Evolutionary conservation across 179 eudicot genomes (phyloP).

Genomic region (Carnegiea gigantea): DNA sequence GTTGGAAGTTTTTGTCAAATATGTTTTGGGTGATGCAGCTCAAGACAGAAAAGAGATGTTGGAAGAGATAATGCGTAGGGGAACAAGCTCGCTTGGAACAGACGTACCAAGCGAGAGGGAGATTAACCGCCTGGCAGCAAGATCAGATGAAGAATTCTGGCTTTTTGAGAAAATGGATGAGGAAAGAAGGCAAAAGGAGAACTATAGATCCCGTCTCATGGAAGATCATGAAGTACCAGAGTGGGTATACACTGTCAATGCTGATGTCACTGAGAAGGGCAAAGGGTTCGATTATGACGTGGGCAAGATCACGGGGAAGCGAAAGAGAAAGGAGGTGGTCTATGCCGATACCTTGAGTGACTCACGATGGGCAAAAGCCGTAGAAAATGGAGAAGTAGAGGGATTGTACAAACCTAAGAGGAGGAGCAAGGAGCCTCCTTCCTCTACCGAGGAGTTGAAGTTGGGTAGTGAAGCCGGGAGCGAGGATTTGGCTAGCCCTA

Average conservation of each 20-base stretch:
- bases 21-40: constrained; percentile 56
- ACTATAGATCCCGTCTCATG: constrained; percentile 84
- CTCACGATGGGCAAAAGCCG: constrained; percentile 67
- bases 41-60: constrained; percentile 92
- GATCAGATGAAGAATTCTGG: constrained; percentile 94
- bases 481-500: constrained; percentile 40
- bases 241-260: constrained; percentile 67
- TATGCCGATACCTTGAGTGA: constrained; percentile 80
- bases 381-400: constrained; percentile 73
- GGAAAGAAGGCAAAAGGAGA: constrained; percentile 77
- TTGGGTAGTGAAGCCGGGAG: constrained; percentile 36
- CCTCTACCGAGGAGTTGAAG: constrained; percentile 24
- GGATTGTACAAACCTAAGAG: constrained; percentile 38
- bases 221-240: constrained; percentile 95
- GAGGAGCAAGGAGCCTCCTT: constrained; percentile 41
- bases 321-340: constrained; percentile 81
- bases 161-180: constrained; percentile 95
- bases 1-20: neutral
- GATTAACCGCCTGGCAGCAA: constrained; percentile 88
- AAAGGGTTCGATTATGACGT: constrained; percentile 72
- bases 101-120: constrained; percentile 98
- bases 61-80: constrained; percentile 91
- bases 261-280: constrained; percentile 59
- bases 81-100: constrained; percentile 85
- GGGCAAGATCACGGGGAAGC: constrained; percentile 68